These are phyloP conservation scores for Usnea hakonensis DNA, from an alignment of 495 filamentous ascomycete genomes.

Conservation along the genomic window DNA sequence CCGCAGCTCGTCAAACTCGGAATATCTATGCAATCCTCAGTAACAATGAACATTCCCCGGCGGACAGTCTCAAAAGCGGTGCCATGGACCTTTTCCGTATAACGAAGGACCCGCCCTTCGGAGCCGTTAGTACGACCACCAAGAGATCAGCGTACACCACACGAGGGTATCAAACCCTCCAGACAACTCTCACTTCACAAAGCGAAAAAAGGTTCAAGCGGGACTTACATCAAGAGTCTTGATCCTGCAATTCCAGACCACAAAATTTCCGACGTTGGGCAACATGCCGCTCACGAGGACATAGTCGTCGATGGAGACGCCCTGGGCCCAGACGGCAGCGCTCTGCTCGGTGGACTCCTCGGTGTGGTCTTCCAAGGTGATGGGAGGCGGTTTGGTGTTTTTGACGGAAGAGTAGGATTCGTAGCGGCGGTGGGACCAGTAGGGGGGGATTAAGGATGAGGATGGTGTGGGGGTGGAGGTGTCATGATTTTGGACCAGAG, in stretches of 20 bases:
- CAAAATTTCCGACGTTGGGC: constrained; percentile 60
- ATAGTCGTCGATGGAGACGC: constrained; percentile 59
- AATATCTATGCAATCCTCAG: constrained; percentile 52
- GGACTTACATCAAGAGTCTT: constrained; percentile 59
- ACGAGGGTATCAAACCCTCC: constrained; percentile 8
- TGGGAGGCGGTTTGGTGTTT: constrained; percentile 35
- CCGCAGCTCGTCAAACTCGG: constrained; percentile 62
- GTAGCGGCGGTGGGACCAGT: constrained; percentile 45
- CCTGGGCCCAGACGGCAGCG: constrained; percentile 59
- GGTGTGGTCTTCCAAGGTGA: constrained; percentile 65
- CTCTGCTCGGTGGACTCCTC: constrained; percentile 53
- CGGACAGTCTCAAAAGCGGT: too few relatives aligned
- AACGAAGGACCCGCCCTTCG: constrained; percentile 51
- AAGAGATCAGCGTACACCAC: background rate
- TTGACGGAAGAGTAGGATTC: constrained; percentile 40
- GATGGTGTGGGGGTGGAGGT: background rate
- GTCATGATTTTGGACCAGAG: background rate
- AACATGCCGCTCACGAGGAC: constrained; percentile 53
- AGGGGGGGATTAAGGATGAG: constrained; percentile 33
- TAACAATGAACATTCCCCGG: too few relatives aligned
- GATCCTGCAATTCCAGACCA: constrained; percentile 66
- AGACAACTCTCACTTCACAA: background rate
- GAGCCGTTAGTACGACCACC: background rate
- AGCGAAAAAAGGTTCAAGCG: background rate
- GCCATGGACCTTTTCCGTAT: constrained; percentile 48